These are phyloP conservation scores for Aspergillus wentii DNA, from an alignment of 495 filamentous ascomycete genomes.

Conservation along the genomic window DNA sequence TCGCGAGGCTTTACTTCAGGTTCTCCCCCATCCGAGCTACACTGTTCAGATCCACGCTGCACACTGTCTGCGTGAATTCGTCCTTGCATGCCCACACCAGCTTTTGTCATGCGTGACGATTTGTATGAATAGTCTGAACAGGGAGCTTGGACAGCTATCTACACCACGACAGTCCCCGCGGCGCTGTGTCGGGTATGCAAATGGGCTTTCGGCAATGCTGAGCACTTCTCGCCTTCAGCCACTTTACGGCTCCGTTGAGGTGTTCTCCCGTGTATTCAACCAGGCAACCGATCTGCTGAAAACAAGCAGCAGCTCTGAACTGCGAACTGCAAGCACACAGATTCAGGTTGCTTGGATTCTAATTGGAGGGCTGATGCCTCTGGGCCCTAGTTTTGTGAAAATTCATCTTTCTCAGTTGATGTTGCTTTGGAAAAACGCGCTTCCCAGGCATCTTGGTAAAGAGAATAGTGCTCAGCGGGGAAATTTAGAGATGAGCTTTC, in stretches of 20 bases:
- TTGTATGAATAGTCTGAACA: constrained; percentile 90
- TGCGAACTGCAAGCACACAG: constrained; percentile 87
- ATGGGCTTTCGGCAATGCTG: constrained; percentile 86
- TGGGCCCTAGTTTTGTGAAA: constrained; percentile 98
- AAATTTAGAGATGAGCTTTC: constrained; percentile 81
- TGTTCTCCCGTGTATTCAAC: constrained; percentile 85
- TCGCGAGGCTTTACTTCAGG: constrained; percentile 83
- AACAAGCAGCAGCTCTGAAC: constrained; percentile 83
- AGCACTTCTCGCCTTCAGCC: constrained; percentile 85
- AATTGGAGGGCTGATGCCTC: constrained; percentile 92
- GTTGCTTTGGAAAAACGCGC: constrained; percentile 94
- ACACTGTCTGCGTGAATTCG: constrained; percentile 77
- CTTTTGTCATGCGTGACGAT: constrained; percentile 87
- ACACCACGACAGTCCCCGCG: constrained; percentile 74
- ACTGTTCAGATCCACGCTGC: constrained; percentile 89
- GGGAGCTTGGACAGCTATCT: constrained; percentile 75
- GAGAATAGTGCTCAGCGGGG: constrained; percentile 80
- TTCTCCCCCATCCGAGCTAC: constrained; percentile 91
- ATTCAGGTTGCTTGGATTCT: constrained; percentile 98
- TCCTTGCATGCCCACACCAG: constrained; percentile 86
- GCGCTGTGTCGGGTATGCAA: constrained; percentile 85
- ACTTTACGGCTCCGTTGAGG: constrained; percentile 90
- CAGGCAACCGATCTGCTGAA: constrained; percentile 92
- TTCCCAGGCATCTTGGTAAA: constrained; percentile 88
- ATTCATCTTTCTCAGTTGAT: constrained; percentile 94